Base-by-base conservation (phyloP, 805 yeast species). In the Saccharomycopsis synnaedendra region DNA sequence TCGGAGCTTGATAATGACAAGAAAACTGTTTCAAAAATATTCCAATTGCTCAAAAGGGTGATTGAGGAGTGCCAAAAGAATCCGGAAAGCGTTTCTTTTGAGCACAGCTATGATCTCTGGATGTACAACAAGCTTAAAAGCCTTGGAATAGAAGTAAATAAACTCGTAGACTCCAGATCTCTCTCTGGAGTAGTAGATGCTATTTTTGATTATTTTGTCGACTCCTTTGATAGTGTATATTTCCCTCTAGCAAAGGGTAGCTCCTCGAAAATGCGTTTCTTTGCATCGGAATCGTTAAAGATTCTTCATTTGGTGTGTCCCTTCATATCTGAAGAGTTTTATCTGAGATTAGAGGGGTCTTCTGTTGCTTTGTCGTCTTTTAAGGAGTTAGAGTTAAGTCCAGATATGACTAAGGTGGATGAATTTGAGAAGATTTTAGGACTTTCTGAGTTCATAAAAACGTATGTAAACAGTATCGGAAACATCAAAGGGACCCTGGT, bases 11-110 rank as follows among this genome's bases (percentile, higher is more conserved):
- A 50, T 10, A 97, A 97, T 61, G 90, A 93, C 80, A 81, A 97
- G 70, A 93, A 93, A 76, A 90, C 89, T 83, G 85, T 97, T 74
- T 90, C 90, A 80, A 90, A 90, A 79, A 90, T 90, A 57, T 93
- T 86, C 75, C 97, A 90, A 71, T 97, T 97, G 46, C 87, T 97
- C 53, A 93, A 93, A 70, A 89, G 90, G 61, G 97, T 88, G 39
- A 72, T 87, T 78, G 82, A 19, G 19, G 19, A 19, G 19, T 19
- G 19, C 19, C 29, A 65, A 68, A n/a, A 69, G 73, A 53, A 74
- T 71, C 41, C 64, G 74, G 60, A 70, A 85, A 30, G 94, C 94
- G 51, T 75, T 82, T 46, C 95, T 85, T 10, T 76, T 88, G 50
- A 97, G 87, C 43, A 32, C 9, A 31, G 29, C n/a, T 46, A 45